phyloP scores from a whole-genome alignment of 139 green algal genomes.

The Chlorella sp. region DNA sequence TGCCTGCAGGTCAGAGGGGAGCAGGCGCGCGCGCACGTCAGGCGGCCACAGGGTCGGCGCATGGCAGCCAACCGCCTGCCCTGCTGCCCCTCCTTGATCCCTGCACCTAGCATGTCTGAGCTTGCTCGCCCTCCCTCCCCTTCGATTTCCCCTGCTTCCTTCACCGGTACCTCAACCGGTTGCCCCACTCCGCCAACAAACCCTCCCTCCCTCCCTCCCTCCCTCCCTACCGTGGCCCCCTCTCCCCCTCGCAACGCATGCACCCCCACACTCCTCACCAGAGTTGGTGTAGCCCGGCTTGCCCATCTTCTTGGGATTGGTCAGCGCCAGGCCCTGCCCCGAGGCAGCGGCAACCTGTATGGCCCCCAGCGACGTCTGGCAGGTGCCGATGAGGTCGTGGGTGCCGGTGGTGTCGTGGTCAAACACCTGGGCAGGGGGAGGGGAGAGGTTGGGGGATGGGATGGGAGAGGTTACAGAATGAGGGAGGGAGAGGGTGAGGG shows the following conservation, averaged over 20 bases:
- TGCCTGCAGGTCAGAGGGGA: background rate
- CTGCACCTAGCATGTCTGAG: too few species aligned
- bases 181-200: too few species aligned
- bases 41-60: background rate
- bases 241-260: background rate
- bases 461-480: too few species aligned
- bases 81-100: too few species aligned
- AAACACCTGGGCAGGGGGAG: conserved; percentile 24
- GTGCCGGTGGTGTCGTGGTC: conserved; percentile 35
- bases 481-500: background rate
- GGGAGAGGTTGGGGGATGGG: background rate
- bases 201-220: too few species aligned
- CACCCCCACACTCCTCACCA: background rate
- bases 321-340: conserved; percentile 13
- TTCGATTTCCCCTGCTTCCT: too few species aligned
- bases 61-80: background rate
- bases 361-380: conserved; percentile 13
- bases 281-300: conserved; percentile 18
- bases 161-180: too few species aligned
- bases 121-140: too few species aligned
- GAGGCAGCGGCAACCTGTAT: background rate
- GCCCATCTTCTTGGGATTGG: conserved; percentile 15
- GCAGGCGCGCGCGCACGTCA: background rate
- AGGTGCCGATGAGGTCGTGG: conserved; percentile 31
- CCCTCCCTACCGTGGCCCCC: background rate